Conservation (phyloP, 1,139 yeast species). For the Ogataea hybrid region DNA sequence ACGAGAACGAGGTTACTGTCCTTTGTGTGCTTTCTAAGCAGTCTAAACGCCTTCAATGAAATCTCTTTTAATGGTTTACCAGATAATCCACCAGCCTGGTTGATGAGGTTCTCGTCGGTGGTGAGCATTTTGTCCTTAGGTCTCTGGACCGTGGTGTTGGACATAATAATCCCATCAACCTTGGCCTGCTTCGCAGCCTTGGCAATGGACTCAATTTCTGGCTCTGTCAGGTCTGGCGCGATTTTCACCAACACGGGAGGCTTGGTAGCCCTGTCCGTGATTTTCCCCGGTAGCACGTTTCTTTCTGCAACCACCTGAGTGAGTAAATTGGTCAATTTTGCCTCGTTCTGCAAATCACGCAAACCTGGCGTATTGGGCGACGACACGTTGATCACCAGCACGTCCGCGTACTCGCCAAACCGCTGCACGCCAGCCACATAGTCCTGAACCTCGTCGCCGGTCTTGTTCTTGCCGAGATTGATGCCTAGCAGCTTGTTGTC, state of each 20-base stretch:
- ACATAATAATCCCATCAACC: slow-evolving; percentile 88
- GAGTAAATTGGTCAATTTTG: slow-evolving; percentile 65
- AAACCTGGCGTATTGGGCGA: slow-evolving; percentile 97
- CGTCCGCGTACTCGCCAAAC: slow-evolving; percentile 85
- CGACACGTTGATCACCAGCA: slow-evolving; percentile 86
- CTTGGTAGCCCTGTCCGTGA: slow-evolving; percentile 38
- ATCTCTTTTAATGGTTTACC: slow-evolving; percentile 90
- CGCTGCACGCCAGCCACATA: slow-evolving; percentile 80
- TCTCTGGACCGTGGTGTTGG: slow-evolving; percentile 88
- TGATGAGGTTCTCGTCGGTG: slow-evolving; percentile 38
- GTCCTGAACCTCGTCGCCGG: slow-evolving; percentile 86
- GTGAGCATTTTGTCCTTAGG: slow-evolving; percentile 54
- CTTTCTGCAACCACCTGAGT: slow-evolving; percentile 63
- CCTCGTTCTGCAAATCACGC: slow-evolving; percentile 79
- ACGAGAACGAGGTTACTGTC: slow-evolving; percentile 69
- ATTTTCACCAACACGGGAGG: slow-evolving; percentile 87
- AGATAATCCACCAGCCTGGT: slow-evolving; percentile 83
- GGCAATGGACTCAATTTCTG: slow-evolving; percentile 83
- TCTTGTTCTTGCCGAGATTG: slow-evolving; percentile 88
- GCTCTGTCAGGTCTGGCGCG: slow-evolving; percentile 87
- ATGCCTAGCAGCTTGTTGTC: slow-evolving; percentile 70
- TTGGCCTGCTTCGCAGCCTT: slow-evolving; percentile 71
- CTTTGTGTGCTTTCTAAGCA: slow-evolving; percentile 73
- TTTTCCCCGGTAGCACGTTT: slow-evolving; percentile 41
- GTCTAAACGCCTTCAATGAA: slow-evolving; percentile 65